Conservation (phyloP, 169 alveolate genomes). For the Eimeria necatrix region DNA sequence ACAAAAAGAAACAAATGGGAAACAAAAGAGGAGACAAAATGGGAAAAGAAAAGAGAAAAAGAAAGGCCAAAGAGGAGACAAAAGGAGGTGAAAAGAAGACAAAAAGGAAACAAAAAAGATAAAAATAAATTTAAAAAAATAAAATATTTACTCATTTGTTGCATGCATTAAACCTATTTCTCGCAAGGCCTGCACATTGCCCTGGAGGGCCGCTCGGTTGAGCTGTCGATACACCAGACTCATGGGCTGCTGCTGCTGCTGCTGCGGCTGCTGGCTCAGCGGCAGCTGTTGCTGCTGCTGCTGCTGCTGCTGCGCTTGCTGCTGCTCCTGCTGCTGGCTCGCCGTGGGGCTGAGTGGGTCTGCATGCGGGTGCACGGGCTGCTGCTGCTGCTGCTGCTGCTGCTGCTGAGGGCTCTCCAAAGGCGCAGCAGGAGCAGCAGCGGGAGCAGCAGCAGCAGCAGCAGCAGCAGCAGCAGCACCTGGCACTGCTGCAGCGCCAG, state of each 20-base stretch:
- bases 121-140: too few species aligned
- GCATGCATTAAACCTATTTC: constrained; percentile 9
- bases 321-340: constrained; percentile 21
- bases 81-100: not conserved
- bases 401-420: not conserved
- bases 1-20: not conserved
- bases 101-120: too few species aligned
- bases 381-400: not conserved
- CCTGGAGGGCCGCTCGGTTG: constrained; percentile 76
- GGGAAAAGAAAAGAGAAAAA: not conserved
- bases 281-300: constrained; percentile 28
- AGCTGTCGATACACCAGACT: constrained; percentile 62
- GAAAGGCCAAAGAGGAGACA: not conserved
- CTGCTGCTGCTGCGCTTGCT: not conserved
- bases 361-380: not conserved
- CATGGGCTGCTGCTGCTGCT: constrained; percentile 49
- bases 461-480: constrained; percentile 30
- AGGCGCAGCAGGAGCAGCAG: too few species aligned
- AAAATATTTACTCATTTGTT: not conserved
- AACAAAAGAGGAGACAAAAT: not conserved
- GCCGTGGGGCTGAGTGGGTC: not conserved
- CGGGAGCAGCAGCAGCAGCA: constrained; percentile 12
- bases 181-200: constrained; percentile 62
- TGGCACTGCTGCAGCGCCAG: constrained; percentile 10
- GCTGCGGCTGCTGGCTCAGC: constrained; percentile 42